Evolutionary conservation across 1,284 basidiomycete species (phyloP).

Genomic region (Trichosporon sp.): DNA sequence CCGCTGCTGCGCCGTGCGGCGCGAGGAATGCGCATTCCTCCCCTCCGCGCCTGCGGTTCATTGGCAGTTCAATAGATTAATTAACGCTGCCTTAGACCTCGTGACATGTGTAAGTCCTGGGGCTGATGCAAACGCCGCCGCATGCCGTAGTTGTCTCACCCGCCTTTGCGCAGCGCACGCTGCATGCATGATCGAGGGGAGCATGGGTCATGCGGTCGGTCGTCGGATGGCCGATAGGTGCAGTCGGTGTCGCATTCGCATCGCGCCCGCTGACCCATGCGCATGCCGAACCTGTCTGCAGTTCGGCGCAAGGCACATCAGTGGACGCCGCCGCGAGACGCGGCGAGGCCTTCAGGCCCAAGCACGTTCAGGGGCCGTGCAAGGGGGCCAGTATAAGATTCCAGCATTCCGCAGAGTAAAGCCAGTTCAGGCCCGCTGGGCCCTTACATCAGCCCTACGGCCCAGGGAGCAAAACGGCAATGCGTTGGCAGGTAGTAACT

Average conservation of each 20-base stretch:
- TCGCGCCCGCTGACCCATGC: too few species aligned
- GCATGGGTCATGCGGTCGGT: background rate
- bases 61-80: background rate
- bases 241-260: too few species aligned
- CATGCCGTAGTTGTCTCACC: background rate
- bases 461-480: background rate
- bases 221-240: background rate
- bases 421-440: background rate
- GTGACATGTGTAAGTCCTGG: background rate
- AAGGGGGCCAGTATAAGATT: background rate
- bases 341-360: background rate
- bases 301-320: too few species aligned
- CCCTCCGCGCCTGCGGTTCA: background rate
- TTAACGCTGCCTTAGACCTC: background rate
- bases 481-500: background rate
- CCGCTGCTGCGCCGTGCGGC: too few species aligned
- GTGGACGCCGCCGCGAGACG: too few species aligned
- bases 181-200: background rate
- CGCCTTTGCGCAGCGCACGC: background rate
- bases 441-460: background rate
- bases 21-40: background rate
- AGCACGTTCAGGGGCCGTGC: background rate
- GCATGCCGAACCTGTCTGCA: background rate
- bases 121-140: background rate
- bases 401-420: conserved; percentile 10